Conservation (phyloP, 257 asterid species). For the Scutellaria barbata region DNA sequence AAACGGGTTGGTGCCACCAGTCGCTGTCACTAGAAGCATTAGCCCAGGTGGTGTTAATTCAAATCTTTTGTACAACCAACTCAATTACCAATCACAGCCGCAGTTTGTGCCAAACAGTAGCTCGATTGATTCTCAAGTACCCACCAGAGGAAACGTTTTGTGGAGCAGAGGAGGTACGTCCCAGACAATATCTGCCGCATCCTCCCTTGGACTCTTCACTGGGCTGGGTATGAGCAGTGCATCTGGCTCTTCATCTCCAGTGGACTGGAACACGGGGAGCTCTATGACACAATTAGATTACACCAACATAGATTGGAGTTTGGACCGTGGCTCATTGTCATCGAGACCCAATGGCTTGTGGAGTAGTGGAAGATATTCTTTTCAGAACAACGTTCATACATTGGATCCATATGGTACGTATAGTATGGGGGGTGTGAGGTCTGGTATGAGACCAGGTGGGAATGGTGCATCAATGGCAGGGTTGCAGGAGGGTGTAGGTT, state of each 20-base stretch:
- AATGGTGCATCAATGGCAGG: constrained; percentile 45
- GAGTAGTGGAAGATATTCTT: constrained; percentile 48
- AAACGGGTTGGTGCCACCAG: constrained; percentile 46
- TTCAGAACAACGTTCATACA: constrained; percentile 46
- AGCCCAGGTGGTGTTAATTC: constrained; percentile 48
- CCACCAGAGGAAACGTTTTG: constrained; percentile 41
- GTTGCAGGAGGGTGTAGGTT: constrained; percentile 54
- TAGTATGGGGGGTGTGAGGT: constrained; percentile 50
- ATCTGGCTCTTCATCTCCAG: constrained; percentile 54
- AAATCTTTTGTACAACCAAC: constrained; percentile 47
- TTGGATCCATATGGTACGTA: constrained; percentile 54
- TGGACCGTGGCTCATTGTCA: constrained; percentile 47
- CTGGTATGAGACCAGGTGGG: constrained; percentile 62
- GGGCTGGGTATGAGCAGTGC: constrained; percentile 51
- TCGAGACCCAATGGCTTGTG: constrained; percentile 48
- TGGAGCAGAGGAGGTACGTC: constrained; percentile 55
- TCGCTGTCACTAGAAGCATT: constrained; percentile 47
- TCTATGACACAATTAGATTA: constrained; percentile 56
- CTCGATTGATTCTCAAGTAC: constrained; percentile 43
- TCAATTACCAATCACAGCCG: constrained; percentile 50
- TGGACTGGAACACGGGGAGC: constrained; percentile 62
- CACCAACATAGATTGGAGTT: constrained; percentile 66
- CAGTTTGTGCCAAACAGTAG: constrained; percentile 46
- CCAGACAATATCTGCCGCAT: constrained; percentile 60
- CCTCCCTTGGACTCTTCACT: constrained; percentile 68